Conservation (phyloP, 176 grass and related monocot genomes). For the Coix lacrymajobi region DNA sequence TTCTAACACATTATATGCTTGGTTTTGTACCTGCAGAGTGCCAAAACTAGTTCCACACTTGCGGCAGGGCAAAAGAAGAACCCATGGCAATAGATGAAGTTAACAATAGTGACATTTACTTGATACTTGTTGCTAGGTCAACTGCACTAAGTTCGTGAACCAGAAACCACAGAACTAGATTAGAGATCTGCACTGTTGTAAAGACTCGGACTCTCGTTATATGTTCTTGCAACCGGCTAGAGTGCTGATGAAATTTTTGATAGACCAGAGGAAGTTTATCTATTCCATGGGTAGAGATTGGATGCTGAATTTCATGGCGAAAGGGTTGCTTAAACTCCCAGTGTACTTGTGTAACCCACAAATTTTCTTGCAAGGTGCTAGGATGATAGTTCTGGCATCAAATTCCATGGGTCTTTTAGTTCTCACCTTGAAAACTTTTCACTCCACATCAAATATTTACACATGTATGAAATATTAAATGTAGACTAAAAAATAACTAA, state of each 20-base stretch:
- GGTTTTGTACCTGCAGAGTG: slow-evolving; percentile 37
- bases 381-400: background rate
- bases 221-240: background rate
- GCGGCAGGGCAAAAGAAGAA: slow-evolving; percentile 53
- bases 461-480: no score
- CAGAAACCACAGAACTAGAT: slow-evolving; percentile 31
- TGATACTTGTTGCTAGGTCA: slow-evolving; percentile 22
- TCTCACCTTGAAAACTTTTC: no score
- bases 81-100: slow-evolving; percentile 78
- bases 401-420: no score
- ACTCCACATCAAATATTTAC: no score
- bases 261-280: slow-evolving; percentile 1
- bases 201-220: background rate
- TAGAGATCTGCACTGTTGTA: slow-evolving; percentile 34
- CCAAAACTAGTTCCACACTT: slow-evolving; percentile 50
- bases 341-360: background rate
- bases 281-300: background rate
- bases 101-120: background rate
- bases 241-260: slow-evolving; percentile 33
- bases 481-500: no score
- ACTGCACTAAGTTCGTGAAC: slow-evolving; percentile 23
- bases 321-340: background rate
- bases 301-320: background rate
- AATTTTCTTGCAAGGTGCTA: background rate
- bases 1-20: background rate